Evolutionary conservation across 371 early-diverging fungal genomes (phyloP), one percentile per base, ranked within the genome.

Genomic region (Saksenaea oblongispora): DNA sequence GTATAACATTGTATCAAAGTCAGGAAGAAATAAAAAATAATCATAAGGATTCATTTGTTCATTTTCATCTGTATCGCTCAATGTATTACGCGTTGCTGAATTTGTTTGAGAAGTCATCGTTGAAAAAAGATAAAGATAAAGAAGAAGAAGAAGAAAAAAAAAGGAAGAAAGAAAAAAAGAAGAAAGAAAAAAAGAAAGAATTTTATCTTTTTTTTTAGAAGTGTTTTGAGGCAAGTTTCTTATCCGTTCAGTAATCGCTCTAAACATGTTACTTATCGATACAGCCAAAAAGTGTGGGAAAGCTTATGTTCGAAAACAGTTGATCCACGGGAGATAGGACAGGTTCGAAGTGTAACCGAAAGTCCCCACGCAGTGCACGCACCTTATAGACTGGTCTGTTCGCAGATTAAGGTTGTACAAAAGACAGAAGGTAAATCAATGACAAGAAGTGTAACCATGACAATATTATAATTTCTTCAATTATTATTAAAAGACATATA

Each of bases 1-100:
- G 11, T 47, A 47, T 18, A 47, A 22, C n/a, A 53, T 31, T 14
- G 34, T 34, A 13, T 36, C 36, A 4, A 58, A n/a, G 34, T 61
- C 61, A 24, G 61, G 54, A 34, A 61, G 35, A 17, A 61, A 54
- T 31, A 53, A 28, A 14, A 61, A 22, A 14, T 53, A 61, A 34
- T 61, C 58, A 22, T 17, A 36, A 37, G 58, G 37, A 8, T 58
- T 36, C 61, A 61, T n/a, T 55, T 14, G 31, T 28, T 26, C 18
- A 17, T 53, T 24, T 28, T 27, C 17, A 15, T 44, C 60, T 15
- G 11, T 26, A 28, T 41, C 56, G 31, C 31, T 31, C 22, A 37
- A 9, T 11, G 14, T 5, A n/a, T n/a, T n/a, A 31, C 28, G 34
- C n/a, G 28, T 28, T n/a, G 34, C 11, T 51, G 61, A 61, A 47